phyloP scores from a whole-genome alignment of 441 rosid species.

The Gossypium laxum region DNA sequence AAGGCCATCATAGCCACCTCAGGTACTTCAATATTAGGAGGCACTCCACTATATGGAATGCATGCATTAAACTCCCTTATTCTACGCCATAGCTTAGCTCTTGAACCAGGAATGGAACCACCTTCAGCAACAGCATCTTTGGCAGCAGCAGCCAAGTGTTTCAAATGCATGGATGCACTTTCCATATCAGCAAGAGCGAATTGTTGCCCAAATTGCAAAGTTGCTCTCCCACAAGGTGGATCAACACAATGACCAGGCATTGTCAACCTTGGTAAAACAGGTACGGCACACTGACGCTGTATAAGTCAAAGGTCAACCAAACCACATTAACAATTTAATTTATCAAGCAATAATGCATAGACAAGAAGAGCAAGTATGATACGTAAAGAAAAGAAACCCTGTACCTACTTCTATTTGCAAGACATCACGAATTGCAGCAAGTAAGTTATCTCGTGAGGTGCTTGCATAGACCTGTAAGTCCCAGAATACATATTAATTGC shows the following conservation, averaged over 20 bases:
- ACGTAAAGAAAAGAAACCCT: constrained; percentile 8
- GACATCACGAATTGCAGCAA: constrained; percentile 88
- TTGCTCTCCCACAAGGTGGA: constrained; percentile 94
- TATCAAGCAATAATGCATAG: background rate
- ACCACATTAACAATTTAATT: constrained; percentile 3
- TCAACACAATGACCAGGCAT: constrained; percentile 99
- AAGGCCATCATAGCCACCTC: constrained; percentile 98
- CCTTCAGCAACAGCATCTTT: constrained; percentile 98
- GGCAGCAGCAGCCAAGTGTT: constrained; percentile 91
- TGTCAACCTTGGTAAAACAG: constrained; percentile 87
- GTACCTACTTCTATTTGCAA: constrained; percentile 89
- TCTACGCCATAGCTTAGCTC: constrained; percentile 98
- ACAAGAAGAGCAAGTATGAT: background rate
- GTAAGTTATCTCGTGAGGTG: constrained; percentile 93
- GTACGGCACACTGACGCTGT: constrained; percentile 80
- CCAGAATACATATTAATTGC: constrained; percentile 27
- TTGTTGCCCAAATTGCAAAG: constrained; percentile 44
- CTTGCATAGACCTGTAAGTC: constrained; percentile 74
- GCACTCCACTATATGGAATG: constrained; percentile 81
- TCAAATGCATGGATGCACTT: constrained; percentile 71
- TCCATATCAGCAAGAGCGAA: constrained; percentile 58
- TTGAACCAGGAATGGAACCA: constrained; percentile 90
- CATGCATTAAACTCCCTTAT: constrained; percentile 99
- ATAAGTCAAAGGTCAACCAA: constrained; percentile 20
- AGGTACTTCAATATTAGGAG: constrained; percentile 71